Conservation (phyloP, 495 filamentous ascomycete species). For the Entonaema liquescens region DNA sequence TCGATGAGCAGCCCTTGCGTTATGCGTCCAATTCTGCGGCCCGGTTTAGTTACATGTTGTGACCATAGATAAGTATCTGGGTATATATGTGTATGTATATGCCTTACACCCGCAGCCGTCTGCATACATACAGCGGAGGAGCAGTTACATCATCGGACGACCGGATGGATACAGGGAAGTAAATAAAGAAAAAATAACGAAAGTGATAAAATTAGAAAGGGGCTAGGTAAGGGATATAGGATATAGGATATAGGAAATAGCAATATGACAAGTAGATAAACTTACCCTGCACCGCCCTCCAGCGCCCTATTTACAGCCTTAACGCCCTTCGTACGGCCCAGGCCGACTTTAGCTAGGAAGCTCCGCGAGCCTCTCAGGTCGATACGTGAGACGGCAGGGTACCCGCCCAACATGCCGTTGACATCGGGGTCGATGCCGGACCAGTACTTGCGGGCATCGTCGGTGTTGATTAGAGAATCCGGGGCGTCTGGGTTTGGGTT, state of each 20-base stretch:
- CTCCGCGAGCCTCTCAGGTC: constrained; percentile 80
- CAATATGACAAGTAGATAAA: constrained; percentile 4
- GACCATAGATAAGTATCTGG: background rate
- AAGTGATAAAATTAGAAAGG: constrained; percentile 37
- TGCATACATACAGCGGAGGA: background rate
- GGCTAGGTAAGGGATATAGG: background rate
- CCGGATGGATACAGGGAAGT: background rate
- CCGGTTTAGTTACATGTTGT: background rate
- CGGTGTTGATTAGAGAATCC: constrained; percentile 62
- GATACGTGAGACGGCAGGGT: constrained; percentile 73
- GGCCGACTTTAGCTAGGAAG: constrained; percentile 80
- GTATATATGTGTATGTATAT: background rate
- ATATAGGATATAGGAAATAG: too few relatives aligned
- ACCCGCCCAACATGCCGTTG: constrained; percentile 87
- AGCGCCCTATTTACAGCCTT: constrained; percentile 46
- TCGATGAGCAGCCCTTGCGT: constrained; percentile 58
- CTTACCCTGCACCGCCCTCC: constrained; percentile 66
- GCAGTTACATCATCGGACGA: background rate
- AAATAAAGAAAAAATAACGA: background rate
- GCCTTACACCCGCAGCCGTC: background rate
- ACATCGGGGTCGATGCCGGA: constrained; percentile 71
- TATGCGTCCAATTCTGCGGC: constrained; percentile 62
- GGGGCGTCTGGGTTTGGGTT: constrained; percentile 1
- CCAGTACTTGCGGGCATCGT: constrained; percentile 76
- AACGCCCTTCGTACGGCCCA: constrained; percentile 49